phyloP scores from a whole-genome alignment of 208 protist genomes.

The Leishmania guyanensis region DNA sequence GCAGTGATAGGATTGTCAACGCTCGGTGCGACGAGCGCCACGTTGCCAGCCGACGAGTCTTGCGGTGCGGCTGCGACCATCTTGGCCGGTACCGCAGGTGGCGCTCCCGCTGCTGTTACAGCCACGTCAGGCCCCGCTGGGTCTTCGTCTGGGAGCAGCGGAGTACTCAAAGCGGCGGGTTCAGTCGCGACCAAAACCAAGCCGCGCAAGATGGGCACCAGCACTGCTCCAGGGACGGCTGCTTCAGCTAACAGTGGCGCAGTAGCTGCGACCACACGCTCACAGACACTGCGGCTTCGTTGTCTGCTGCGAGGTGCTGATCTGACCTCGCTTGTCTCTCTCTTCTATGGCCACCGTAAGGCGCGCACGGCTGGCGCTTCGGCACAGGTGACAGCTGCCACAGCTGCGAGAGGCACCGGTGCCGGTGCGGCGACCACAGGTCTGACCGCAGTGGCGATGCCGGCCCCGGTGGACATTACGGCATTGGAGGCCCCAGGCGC shows the following conservation, averaged over 20 bases:
- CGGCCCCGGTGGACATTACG: neutral
- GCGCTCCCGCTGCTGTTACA: neutral
- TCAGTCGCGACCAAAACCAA: conserved; percentile 5
- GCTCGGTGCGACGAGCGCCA: neutral
- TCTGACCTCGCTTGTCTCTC: conserved; percentile 42
- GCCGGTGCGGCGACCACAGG: neutral
- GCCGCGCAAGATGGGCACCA: conserved; percentile 7
- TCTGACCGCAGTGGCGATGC: neutral
- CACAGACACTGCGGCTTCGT: conserved; percentile 64
- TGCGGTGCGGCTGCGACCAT: neutral
- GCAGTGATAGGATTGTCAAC: neutral
- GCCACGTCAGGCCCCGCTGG: neutral
- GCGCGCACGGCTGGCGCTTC: conserved; percentile 28
- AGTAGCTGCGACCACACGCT: conserved; percentile 12
- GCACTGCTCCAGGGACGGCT: neutral
- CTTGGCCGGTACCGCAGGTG: neutral
- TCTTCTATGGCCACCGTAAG: conserved; percentile 65
- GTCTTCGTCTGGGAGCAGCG: neutral
- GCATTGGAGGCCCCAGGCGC: neutral
- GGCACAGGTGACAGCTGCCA: neutral
- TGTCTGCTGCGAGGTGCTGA: conserved; percentile 63
- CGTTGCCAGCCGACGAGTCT: neutral
- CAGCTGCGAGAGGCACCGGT: neutral
- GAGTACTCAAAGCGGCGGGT: conserved; percentile 1
- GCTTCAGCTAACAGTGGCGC: conserved; percentile 5